Evolutionary conservation across 2,329 filamentous ascomycete species (phyloP).

Genomic region (Plenodomus lindquistii): DNA sequence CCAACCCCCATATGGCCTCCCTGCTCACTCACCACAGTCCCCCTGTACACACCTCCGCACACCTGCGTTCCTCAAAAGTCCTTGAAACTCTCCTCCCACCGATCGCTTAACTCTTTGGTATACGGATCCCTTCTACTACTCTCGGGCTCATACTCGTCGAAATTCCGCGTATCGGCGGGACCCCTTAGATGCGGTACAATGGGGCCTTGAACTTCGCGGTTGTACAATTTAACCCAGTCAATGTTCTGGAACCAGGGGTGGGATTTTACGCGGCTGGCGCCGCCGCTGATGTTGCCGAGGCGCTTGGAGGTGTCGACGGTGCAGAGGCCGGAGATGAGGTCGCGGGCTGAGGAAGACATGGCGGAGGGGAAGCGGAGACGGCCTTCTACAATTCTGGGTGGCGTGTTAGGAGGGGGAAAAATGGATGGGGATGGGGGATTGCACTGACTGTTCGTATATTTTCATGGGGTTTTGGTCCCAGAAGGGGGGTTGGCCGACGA

Average conservation of each 20-base stretch:
- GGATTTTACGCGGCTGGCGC: conserved; percentile 70
- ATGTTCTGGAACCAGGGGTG: conserved; percentile 76
- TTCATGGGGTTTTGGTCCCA: conserved; percentile 87
- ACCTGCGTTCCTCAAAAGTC: conserved; percentile 65
- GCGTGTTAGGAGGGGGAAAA: not conserved
- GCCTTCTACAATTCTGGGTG: conserved; percentile 72
- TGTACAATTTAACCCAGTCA: conserved; percentile 73
- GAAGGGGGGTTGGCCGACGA: conserved; percentile 83
- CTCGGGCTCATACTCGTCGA: conserved; percentile 81
- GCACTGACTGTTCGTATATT: conserved; percentile 71
- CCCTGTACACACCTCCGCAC: too few species aligned
- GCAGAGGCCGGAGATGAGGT: conserved; percentile 76
- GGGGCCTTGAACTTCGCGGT: conserved; percentile 67
- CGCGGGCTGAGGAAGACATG: conserved; percentile 70
- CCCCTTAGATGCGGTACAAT: conserved; percentile 76
- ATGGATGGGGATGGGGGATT: not conserved
- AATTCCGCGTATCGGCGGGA: conserved; percentile 76
- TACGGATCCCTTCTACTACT: conserved; percentile 68
- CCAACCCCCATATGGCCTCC: too few species aligned
- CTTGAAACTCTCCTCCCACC: conserved; percentile 72
- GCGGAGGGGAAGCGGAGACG: conserved; percentile 72
- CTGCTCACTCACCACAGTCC: too few species aligned
- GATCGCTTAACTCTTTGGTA: conserved; percentile 67
- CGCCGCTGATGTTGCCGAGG: conserved; percentile 77
- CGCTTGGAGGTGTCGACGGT: conserved; percentile 77